Evolutionary conservation across 331 rosid genomes (phyloP).

Genomic region (Malus hybrid): DNA sequence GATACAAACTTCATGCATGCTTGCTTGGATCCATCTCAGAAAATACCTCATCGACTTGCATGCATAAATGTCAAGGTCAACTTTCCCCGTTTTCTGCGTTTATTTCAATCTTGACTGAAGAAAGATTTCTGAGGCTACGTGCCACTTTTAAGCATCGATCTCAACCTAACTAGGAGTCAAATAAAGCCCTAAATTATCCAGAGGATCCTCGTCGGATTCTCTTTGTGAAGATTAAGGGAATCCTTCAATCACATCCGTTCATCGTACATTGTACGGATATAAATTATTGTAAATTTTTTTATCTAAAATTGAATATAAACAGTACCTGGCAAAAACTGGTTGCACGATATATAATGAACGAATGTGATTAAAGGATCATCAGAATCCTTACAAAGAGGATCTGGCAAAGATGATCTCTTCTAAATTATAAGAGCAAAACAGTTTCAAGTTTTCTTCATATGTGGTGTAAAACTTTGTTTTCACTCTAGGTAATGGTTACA

Average conservation of each 20-base stretch:
- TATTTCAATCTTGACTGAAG: background rate
- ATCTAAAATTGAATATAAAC: too few relatives aligned
- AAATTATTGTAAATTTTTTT: too few relatives aligned
- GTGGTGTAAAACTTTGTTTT: background rate
- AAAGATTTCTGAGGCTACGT: background rate
- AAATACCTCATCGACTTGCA: background rate
- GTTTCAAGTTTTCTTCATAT: background rate
- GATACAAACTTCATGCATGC: background rate
- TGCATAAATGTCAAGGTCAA: background rate
- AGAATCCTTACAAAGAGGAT: too few relatives aligned
- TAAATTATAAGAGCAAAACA: background rate
- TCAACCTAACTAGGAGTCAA: background rate
- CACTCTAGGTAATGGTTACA: background rate
- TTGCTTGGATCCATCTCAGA: background rate
- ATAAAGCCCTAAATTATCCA: background rate
- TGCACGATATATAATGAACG: too few relatives aligned
- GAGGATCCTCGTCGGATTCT: too few relatives aligned
- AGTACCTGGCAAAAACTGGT: rapidly evolving
- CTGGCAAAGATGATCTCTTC: too few relatives aligned
- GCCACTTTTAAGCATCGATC: background rate
- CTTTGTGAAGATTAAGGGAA: rapidly evolving
- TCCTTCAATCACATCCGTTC: too few relatives aligned
- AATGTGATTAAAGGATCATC: rapidly evolving
- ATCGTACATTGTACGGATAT: too few relatives aligned
- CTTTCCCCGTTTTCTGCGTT: background rate